Conservation (phyloP, 306 rosid species). For the Pterocarpus santalinus region DNA sequence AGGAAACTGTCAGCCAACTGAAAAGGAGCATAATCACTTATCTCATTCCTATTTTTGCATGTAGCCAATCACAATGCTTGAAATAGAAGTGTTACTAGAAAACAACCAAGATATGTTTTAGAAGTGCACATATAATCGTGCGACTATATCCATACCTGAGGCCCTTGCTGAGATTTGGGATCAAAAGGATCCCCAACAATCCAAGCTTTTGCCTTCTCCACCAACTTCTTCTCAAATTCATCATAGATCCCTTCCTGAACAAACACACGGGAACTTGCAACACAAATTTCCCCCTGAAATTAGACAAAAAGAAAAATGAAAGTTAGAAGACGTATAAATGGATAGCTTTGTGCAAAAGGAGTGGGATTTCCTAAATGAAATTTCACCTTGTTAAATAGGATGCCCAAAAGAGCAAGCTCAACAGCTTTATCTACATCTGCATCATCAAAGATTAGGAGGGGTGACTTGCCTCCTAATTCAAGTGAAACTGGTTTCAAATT, state of each 20-base stretch:
- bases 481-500: conserved; percentile 81
- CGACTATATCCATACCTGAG: conserved; percentile 63
- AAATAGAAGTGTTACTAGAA: not conserved
- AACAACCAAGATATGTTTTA: not conserved
- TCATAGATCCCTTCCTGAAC: conserved; percentile 94
- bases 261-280: conserved; percentile 78
- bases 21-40: not conserved
- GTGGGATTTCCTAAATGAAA: not conserved
- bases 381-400: conserved; percentile 71
- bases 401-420: conserved; percentile 74
- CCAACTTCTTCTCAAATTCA: conserved; percentile 69
- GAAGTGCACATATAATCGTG: not conserved
- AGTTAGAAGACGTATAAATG: not conserved
- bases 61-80: not conserved
- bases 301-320: not conserved
- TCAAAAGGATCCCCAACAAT: conserved; percentile 92
- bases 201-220: conserved; percentile 74
- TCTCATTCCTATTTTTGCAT: not conserved
- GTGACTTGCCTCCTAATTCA: conserved; percentile 95
- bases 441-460: conserved; percentile 79
- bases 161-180: conserved; percentile 77
- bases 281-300: conserved; percentile 85
- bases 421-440: conserved; percentile 77
- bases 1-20: not conserved
- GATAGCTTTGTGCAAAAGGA: not conserved